Conservation (phyloP, 2,329 filamentous ascomycete species). For the Phyllosticta citrichinensis region DNA sequence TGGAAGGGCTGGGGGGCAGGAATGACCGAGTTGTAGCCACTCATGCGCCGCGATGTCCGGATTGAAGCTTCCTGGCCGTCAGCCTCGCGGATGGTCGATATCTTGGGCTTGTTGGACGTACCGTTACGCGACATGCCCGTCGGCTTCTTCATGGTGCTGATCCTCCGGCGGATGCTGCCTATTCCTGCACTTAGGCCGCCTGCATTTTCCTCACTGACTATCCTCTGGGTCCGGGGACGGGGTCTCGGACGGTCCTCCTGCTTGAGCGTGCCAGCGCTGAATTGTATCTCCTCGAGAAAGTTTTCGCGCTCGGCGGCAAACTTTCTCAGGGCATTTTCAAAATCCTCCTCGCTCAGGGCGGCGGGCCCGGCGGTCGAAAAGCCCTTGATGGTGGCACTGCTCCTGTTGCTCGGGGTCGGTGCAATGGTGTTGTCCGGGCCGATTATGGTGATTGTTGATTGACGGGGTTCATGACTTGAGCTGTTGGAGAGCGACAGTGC, state of each 20-base stretch:
- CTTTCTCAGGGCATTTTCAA: conserved; percentile 84
- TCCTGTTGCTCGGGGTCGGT: conserved; percentile 50
- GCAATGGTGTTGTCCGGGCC: conserved; percentile 28
- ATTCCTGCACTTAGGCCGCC: conserved; percentile 50
- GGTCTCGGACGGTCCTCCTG: conserved; percentile 46
- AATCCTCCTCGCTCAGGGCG: conserved; percentile 66
- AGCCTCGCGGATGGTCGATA: not conserved
- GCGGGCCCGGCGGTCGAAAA: conserved; percentile 29
- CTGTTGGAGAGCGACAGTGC: conserved; percentile 29
- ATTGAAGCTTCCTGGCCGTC: conserved; percentile 45
- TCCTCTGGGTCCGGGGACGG: conserved; percentile 70
- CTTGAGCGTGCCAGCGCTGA: conserved; percentile 68
- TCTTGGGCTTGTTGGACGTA: conserved; percentile 28
- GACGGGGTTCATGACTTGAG: conserved; percentile 37
- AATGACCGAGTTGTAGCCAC: conserved; percentile 97
- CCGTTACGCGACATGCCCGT: conserved; percentile 63
- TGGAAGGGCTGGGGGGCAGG: conserved; percentile 86
- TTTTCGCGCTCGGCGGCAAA: conserved; percentile 92
- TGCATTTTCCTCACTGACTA: conserved; percentile 57
- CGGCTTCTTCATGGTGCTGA: conserved; percentile 95
- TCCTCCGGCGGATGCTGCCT: conserved; percentile 81
- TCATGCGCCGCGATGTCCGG: conserved; percentile 78
- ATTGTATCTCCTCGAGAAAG: conserved; percentile 84
- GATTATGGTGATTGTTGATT: conserved; percentile 43
- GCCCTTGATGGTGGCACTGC: conserved; percentile 52